A percentile compares a stretch with the other conserved stretches of the same genome.
These are phyloP conservation scores for Capsicum chinense DNA, from an alignment of 257 asterid genomes.

Conservation along the genomic window DNA sequence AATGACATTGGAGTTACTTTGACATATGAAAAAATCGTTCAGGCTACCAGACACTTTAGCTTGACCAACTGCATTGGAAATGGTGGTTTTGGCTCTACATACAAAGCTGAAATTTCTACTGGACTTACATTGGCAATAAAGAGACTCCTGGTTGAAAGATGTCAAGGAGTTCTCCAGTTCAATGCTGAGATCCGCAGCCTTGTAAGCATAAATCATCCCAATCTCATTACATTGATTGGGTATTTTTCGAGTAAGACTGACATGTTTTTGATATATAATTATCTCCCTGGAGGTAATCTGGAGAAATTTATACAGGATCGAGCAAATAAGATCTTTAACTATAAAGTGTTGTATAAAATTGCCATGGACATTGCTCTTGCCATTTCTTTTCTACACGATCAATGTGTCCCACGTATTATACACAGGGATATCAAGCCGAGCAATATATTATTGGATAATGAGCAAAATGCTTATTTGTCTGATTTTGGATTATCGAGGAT, in stretches of 20 bases:
- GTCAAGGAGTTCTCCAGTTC: conserved; percentile 67
- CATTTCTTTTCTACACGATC: conserved; percentile 80
- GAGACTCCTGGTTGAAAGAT: conserved; percentile 72
- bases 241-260: conserved; percentile 78
- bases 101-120: conserved; percentile 86
- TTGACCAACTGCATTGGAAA: conserved; percentile 81
- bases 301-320: conserved; percentile 81
- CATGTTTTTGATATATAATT: conserved; percentile 84
- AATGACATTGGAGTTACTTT: conserved; percentile 72
- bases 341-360: conserved; percentile 85
- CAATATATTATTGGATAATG: conserved; percentile 80
- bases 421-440: conserved; percentile 97
- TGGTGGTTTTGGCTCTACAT: conserved; percentile 94
- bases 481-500: conserved; percentile 86
- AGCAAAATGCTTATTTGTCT: conserved; percentile 70
- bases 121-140: conserved; percentile 79
- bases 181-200: conserved; percentile 79
- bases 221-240: conserved; percentile 70
- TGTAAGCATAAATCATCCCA: conserved; percentile 64
- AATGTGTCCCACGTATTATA: conserved; percentile 81
- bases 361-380: conserved; percentile 81
- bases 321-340: conserved; percentile 64
- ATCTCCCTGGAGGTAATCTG: conserved; percentile 78
- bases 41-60: conserved; percentile 56
- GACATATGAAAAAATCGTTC: conserved; percentile 76